These are phyloP conservation scores for Scedosporium minutisporum DNA, from an alignment of 2,329 filamentous ascomycete species.

Conservation along the genomic window DNA sequence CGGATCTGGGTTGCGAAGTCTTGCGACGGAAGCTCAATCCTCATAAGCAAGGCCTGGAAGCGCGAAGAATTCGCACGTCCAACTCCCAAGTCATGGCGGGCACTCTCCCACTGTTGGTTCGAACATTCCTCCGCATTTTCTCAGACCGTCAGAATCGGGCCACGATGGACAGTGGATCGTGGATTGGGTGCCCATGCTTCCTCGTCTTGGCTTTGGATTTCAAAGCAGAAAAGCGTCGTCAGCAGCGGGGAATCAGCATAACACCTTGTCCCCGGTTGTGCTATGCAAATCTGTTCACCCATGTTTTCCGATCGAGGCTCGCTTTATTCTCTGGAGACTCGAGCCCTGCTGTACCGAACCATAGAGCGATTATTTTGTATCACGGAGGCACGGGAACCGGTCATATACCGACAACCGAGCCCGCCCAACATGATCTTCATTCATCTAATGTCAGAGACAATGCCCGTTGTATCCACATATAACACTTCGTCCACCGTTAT, in stretches of 20 bases:
- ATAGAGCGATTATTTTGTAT: neutral
- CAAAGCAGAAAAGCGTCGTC: neutral
- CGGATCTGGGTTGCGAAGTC: no score
- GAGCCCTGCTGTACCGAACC: no score
- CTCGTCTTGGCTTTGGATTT: neutral
- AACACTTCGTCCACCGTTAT: neutral
- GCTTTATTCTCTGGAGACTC: no score
- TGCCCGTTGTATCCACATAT: neutral
- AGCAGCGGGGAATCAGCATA: neutral
- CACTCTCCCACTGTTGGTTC: no score
- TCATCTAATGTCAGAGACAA: constrained; percentile 1
- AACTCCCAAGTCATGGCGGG: no score
- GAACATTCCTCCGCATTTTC: no score
- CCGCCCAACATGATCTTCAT: neutral
- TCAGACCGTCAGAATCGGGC: no score
- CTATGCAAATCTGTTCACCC: neutral
- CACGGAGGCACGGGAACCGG: neutral
- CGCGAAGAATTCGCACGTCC: no score
- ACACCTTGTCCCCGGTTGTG: neutral
- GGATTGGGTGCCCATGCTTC: no score
- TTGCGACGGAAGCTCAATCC: no score
- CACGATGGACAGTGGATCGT: no score
- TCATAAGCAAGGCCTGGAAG: no score
- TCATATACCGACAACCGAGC: neutral
- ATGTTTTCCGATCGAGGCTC: neutral